phyloP scores from a whole-genome alignment of 495 filamentous ascomycete genomes.

The Trichoderma gamsii region DNA sequence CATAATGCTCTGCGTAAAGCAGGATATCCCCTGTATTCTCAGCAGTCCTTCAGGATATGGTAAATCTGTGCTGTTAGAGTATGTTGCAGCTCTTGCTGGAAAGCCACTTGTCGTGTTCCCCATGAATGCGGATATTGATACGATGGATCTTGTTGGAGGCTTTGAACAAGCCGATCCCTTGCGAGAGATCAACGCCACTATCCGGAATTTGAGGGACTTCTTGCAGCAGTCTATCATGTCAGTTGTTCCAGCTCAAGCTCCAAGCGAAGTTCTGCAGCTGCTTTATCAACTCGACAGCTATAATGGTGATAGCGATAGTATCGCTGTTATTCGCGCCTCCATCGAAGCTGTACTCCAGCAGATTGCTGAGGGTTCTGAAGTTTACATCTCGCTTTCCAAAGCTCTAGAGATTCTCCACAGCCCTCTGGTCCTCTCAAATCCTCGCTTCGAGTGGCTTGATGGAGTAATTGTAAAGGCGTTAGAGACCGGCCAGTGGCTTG shows the following conservation, averaged over 20 bases:
- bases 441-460: conserved; percentile 94
- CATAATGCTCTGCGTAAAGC: conserved; percentile 76
- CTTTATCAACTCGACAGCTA: conserved; percentile 32
- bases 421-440: conserved; percentile 50
- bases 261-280: conserved; percentile 38
- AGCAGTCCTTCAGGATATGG: conserved; percentile 81
- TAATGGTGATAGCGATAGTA: conserved; percentile 25
- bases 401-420: conserved; percentile 35
- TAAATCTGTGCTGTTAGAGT: conserved; percentile 71
- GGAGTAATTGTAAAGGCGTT: conserved; percentile 84
- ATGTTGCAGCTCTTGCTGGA: conserved; percentile 72
- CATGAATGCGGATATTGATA: conserved; percentile 87
- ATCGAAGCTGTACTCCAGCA: conserved; percentile 28
- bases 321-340: conserved; percentile 27
- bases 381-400: conserved; percentile 27
- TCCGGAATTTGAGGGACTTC: conserved; percentile 47
- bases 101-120: conserved; percentile 69
- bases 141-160: conserved; percentile 92
- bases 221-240: conserved; percentile 49
- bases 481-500: conserved; percentile 81
- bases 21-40: conserved; percentile 81
- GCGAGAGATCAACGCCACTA: conserved; percentile 54
- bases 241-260: conserved; percentile 38
- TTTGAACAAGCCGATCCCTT: conserved; percentile 89
- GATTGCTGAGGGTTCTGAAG: conserved; percentile 23